Evolutionary conservation across 2,329 filamentous ascomycete genomes (phyloP).

Genomic region (Aschersonia sp.): DNA sequence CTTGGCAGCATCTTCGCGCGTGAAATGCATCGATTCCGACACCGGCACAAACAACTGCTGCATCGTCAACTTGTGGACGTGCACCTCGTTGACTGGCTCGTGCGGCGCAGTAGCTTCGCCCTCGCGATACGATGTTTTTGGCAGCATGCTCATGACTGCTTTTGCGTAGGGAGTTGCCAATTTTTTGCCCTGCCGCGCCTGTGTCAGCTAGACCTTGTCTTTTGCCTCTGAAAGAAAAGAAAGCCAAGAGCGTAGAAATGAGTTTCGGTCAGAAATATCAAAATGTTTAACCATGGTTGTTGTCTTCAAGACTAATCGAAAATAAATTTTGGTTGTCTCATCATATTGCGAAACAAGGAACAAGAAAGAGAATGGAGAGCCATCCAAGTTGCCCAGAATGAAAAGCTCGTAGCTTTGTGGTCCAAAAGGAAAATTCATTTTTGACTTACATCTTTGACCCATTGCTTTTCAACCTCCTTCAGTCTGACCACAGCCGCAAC

Average conservation of each 20-base stretch:
- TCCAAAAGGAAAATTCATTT: not conserved
- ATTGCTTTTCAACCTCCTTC: constrained; percentile 73
- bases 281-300: constrained; percentile 59
- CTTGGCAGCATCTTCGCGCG: constrained; percentile 48
- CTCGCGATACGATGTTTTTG: constrained; percentile 44
- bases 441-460: constrained; percentile 55
- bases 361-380: no score
- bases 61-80: constrained; percentile 45
- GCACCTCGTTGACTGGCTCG: constrained; percentile 50
- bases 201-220: not conserved
- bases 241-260: not conserved
- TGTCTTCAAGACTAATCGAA: constrained; percentile 99
- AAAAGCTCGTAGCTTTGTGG: no score
- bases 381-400: no score
- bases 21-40: constrained; percentile 48
- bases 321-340: constrained; percentile 50
- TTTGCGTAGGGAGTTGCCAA: constrained; percentile 63
- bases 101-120: constrained; percentile 32
- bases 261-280: constrained; percentile 8
- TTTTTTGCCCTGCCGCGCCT: constrained; percentile 51
- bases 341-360: constrained; percentile 23
- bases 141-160: constrained; percentile 69
- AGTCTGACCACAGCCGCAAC: constrained; percentile 76
- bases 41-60: constrained; percentile 52
- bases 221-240: not conserved